A percentile compares a stretch with the other conserved stretches of the same genome.
phyloP scores from a whole-genome alignment of 495 filamentous ascomycete genomes.

The Lasiosphaeris hirsuta region DNA sequence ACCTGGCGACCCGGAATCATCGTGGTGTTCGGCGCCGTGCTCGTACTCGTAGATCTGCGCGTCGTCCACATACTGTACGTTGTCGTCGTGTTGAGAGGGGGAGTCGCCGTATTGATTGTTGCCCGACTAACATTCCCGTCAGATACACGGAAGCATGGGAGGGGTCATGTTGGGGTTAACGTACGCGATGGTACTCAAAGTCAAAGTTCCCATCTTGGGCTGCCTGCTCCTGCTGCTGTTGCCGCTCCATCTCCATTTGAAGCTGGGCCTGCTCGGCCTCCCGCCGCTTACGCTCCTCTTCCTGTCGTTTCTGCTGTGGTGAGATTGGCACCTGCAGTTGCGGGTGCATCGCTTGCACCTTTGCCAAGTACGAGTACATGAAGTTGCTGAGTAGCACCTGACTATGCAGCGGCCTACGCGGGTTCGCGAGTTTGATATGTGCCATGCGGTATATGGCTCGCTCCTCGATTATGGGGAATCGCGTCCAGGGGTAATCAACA shows the following conservation, averaged over 20 bases:
- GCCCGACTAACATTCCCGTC: conserved; percentile 30
- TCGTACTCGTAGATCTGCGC: conserved; percentile 50
- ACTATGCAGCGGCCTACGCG: conserved; percentile 84
- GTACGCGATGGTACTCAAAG: conserved; percentile 53
- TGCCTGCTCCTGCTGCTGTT: conserved; percentile 42
- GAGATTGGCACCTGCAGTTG: conserved; percentile 75
- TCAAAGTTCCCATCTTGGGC: conserved; percentile 40
- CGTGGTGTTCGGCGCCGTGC: conserved; percentile 33
- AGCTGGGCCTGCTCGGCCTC: conserved; percentile 59
- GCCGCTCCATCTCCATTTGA: conserved; percentile 45
- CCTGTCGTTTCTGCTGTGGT: conserved; percentile 58
- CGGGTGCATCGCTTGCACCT: conserved; percentile 97
- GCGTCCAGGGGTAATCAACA: conserved; percentile 90
- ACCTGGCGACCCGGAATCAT: conserved; percentile 8
- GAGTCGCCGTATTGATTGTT: conserved; percentile 43
- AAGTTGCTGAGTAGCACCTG: conserved; percentile 98
- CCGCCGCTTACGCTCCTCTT: conserved; percentile 61
- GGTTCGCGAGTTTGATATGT: conserved; percentile 97
- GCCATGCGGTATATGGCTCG: conserved; percentile 98
- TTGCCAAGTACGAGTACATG: conserved; percentile 99
- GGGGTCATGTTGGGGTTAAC: conserved; percentile 14
- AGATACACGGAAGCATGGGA: conserved; percentile 4
- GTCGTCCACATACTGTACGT: conserved; percentile 43
- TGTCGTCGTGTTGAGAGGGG: conserved; percentile 30
- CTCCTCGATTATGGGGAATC: conserved; percentile 94